Evolutionary conservation across 345 rosid genomes (phyloP).

Genomic region (Mercurialis annua): DNA sequence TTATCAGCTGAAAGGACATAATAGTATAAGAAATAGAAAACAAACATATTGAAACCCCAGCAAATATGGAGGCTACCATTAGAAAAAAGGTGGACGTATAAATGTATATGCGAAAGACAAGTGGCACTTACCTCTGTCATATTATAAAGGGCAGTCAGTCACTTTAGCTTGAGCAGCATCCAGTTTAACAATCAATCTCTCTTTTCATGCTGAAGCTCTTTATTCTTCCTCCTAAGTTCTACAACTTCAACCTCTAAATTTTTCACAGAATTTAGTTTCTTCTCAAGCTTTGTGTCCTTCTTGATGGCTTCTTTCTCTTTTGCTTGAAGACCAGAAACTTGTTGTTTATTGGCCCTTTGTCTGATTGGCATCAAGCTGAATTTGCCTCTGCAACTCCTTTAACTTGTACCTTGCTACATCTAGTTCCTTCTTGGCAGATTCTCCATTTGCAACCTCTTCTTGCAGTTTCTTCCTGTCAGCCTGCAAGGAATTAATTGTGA

Average conservation of each 20-base stretch:
- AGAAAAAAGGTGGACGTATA: not conserved
- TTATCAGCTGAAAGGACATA: not conserved
- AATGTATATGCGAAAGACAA: not conserved
- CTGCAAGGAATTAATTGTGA: constrained; percentile 77
- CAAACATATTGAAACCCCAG: not conserved
- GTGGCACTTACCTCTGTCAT: constrained; percentile 75
- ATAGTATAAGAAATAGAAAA: not conserved
- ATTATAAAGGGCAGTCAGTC: constrained; percentile 60
- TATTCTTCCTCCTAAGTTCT: constrained; percentile 88
- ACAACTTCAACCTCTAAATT: constrained; percentile 76
- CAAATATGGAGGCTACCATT: not conserved
- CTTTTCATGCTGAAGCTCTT: constrained; percentile 93
- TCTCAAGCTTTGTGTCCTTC: constrained; percentile 65
- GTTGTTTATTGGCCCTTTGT: constrained; percentile 93
- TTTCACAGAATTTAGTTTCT: constrained; percentile 65
- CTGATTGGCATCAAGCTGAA: constrained; percentile 91
- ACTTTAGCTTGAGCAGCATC: constrained; percentile 81
- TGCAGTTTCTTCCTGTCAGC: constrained; percentile 87
- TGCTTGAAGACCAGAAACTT: constrained; percentile 72
- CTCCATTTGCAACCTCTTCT: constrained; percentile 58
- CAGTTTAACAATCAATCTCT: constrained; percentile 74
- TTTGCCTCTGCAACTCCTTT: constrained; percentile 85
- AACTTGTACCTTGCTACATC: constrained; percentile 76
- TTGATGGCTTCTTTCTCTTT: constrained; percentile 80
- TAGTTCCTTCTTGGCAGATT: constrained; percentile 59